Percentiles rank a stretch among this genome's conserved stretches.
Conservation (phyloP, 805 yeast genomes). For the Cyberlindnera americana region DNA sequence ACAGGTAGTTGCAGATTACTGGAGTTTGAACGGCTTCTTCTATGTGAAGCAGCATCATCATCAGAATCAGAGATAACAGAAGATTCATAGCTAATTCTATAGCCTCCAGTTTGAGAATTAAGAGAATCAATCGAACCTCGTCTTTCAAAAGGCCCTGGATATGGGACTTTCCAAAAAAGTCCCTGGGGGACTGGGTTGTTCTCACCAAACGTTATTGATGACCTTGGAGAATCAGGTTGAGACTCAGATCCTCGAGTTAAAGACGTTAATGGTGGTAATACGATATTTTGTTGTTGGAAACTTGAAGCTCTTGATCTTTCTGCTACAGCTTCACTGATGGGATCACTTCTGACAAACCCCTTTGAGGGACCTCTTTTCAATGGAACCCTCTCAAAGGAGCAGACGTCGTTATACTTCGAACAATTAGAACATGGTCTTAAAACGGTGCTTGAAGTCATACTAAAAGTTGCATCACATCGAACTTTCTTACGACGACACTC, state of each 20-base stretch:
- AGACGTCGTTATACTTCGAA: conserved; percentile 51
- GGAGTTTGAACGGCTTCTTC: conserved; percentile 24
- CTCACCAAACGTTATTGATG: conserved; percentile 2
- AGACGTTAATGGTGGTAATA: conserved; percentile 21
- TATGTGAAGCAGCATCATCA: conserved; percentile 26
- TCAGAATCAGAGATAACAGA: conserved; percentile 28
- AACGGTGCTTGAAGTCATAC: conserved; percentile 41
- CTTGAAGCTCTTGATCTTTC: conserved; percentile 18
- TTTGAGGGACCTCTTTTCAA: conserved; percentile 78
- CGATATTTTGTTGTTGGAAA: conserved; percentile 14
- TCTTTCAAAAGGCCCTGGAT: conserved; percentile 27
- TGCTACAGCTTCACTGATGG: conserved; percentile 11
- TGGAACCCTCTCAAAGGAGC: conserved; percentile 70
- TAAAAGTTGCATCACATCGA: conserved; percentile 61
- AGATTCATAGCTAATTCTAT: conserved; percentile 20
- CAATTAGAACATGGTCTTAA: conserved; percentile 60
- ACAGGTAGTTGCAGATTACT: conserved; percentile 16
- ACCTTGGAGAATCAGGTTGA: conserved; percentile 10
- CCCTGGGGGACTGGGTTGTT: conserved; percentile 21
- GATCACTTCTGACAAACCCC: conserved; percentile 44
- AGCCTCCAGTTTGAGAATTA: conserved; percentile 15
- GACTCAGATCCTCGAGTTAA: conserved; percentile 12
- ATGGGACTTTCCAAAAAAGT: conserved; percentile 29
- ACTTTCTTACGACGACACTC: conserved; percentile 73
- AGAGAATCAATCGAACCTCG: conserved; percentile 27